These are phyloP conservation scores for Paecilomyces dactylethromorphus DNA, from an alignment of 2,329 filamentous ascomycete species.

Conservation along the genomic window DNA sequence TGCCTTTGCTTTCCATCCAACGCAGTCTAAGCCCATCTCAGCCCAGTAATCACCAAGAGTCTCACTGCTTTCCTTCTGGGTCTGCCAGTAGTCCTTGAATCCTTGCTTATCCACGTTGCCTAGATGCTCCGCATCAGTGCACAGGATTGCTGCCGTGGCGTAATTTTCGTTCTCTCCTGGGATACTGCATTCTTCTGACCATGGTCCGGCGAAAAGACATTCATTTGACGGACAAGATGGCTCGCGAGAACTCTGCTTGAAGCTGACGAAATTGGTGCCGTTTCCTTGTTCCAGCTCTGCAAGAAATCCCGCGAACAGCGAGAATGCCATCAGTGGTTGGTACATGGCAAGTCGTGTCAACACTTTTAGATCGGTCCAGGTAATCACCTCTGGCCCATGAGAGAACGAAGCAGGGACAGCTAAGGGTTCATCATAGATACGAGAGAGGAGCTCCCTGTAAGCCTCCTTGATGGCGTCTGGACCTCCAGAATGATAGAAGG, in stretches of 20 bases:
- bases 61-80: conserved; percentile 16
- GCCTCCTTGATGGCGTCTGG: conserved; percentile 19
- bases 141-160: conserved; percentile 23
- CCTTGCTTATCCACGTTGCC: conserved; percentile 8
- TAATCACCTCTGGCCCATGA: conserved; percentile 28
- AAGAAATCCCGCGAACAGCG: conserved; percentile 18
- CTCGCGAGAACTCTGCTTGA: conserved; percentile 20
- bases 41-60: conserved; percentile 33
- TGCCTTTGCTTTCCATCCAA: conserved; percentile 27
- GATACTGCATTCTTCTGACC: conserved; percentile 21
- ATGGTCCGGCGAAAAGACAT: conserved; percentile 23
- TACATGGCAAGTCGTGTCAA: conserved; percentile 25
- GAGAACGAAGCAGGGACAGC: conserved; percentile 20
- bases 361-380: conserved; percentile 27
- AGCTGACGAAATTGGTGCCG: conserved; percentile 20
- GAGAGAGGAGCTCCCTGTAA: conserved; percentile 17
- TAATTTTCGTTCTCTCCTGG: conserved; percentile 20
- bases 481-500: conserved; percentile 22
- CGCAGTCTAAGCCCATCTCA: conserved; percentile 27
- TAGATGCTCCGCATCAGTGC: conserved; percentile 22
- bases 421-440: conserved; percentile 19
- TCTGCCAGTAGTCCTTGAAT: conserved; percentile 18
- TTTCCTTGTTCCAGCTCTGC: conserved; percentile 18
- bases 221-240: conserved; percentile 19
- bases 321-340: conserved; percentile 22